These are phyloP conservation scores for Cetradonia linearis DNA, from an alignment of 495 filamentous ascomycete genomes.

Conservation along the genomic window DNA sequence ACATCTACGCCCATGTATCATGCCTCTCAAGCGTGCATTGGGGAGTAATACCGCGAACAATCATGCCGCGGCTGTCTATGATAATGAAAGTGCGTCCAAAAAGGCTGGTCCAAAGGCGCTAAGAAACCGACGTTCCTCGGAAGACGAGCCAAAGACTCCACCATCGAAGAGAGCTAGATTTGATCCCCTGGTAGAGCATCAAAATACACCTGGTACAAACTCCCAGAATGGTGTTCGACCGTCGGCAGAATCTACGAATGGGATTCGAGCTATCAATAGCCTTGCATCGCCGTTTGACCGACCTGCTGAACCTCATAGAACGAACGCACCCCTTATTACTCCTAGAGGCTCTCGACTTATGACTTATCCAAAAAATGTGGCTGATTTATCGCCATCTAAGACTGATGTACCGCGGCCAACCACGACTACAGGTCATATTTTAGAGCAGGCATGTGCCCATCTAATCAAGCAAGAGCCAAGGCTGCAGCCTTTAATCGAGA, in stretches of 20 bases:
- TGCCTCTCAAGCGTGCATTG: slow-evolving; percentile 2
- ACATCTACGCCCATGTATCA: not conserved
- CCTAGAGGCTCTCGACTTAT: slow-evolving; percentile 64
- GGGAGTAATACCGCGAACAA: slow-evolving; percentile 7
- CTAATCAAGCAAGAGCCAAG: slow-evolving; percentile 66
- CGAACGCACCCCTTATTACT: slow-evolving; percentile 70
- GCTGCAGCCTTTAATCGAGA: slow-evolving; percentile 60
- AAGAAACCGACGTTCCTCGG: not conserved
- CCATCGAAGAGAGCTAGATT: slow-evolving; percentile 6
- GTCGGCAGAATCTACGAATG: not conserved
- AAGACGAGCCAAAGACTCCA: not conserved
- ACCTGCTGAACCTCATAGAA: slow-evolving; percentile 52
- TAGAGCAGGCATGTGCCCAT: slow-evolving; percentile 69
- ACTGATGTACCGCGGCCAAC: slow-evolving; percentile 37
- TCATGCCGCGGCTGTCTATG: too few relatives aligned
- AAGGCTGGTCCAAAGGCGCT: not conserved
- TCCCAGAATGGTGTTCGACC: not conserved
- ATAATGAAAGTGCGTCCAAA: not conserved
- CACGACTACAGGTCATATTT: slow-evolving; percentile 60
- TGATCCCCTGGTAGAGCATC: not conserved
- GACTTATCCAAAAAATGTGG: slow-evolving; percentile 39
- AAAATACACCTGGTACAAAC: not conserved
- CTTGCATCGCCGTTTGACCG: slow-evolving; percentile 29
- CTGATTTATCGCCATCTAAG: slow-evolving; percentile 51
- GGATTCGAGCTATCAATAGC: not conserved